Evolutionary conservation across 2,329 filamentous ascomycete species (phyloP), one percentile per base, ranked within the genome.

Genomic region (Dendrostoma leiphaemia): DNA sequence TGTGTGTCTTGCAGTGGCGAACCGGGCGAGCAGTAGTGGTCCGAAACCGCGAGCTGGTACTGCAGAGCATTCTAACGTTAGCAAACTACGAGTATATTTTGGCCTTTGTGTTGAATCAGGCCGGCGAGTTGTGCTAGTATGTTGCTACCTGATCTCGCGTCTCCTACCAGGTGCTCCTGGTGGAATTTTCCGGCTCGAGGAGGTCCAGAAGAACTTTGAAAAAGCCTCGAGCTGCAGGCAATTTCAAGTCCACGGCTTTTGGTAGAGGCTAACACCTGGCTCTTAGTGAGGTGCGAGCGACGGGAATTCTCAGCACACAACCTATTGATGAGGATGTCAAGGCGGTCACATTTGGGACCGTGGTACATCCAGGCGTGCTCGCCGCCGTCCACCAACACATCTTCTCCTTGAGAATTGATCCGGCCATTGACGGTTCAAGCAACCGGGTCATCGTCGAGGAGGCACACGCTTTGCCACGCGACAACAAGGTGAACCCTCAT

Each of bases 311-410:
- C 4, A 79, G 75, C 5, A 80, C 79, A 3, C 61, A 69, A 55
- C 60, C 70, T 1, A 72, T 83, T 45, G 77, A 82, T 60, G 82
- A 84, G 48, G 78, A 82, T 32, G 65, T 76, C 58, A 76, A 72
- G 1, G 62, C 66, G 2, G 71, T 71, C 26, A 70, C 72, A 2
- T 84, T 77, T 61, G 81, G 81, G 28, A 89, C 82, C 51, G 78
- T 86, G 2, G 85, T 89, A 1, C 75, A 77, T 9, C 76, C 79
- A 1, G 83, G 84, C 2, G 81, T 82, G 0, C 71, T 90, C 31
- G 87, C 85, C 2, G 74, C 77, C 0, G 84, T 88, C 69, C 88
- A 91, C 64, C 88, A 92, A 65, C 89, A 91, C 69, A 88, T 91
- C 67, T 90, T 92, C 71, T 85, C 80, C 3, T 74, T 86, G 5